These are phyloP conservation scores for Aspergillus conjunctus DNA, from an alignment of 495 filamentous ascomycete species.

Conservation along the genomic window DNA sequence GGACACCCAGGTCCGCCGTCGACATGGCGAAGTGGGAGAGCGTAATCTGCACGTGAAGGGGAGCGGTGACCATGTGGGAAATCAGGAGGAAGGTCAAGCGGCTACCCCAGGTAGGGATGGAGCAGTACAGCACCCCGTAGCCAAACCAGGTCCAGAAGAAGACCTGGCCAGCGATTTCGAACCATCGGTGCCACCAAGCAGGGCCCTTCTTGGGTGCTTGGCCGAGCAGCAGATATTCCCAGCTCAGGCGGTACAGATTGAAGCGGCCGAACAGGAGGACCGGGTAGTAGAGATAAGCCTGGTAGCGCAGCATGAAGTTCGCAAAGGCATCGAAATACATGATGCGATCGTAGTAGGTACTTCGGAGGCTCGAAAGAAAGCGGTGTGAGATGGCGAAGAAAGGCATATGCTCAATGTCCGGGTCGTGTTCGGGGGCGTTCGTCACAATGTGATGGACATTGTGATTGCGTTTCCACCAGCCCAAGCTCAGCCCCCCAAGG, in stretches of 20 bases:
- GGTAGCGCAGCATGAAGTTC: constrained; percentile 69
- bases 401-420: constrained; percentile 95
- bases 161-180: constrained; percentile 77
- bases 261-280: constrained; percentile 85
- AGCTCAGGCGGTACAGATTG: constrained; percentile 86
- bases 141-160: constrained; percentile 97
- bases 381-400: constrained; percentile 92
- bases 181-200: constrained; percentile 86
- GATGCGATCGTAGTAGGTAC: constrained; percentile 85
- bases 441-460: constrained; percentile 99
- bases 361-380: constrained; percentile 73
- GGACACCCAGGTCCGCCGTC: constrained; percentile 81
- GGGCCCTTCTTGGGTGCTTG: constrained; percentile 78
- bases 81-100: constrained; percentile 78
- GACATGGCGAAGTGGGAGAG: constrained; percentile 97
- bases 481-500: constrained; percentile 83
- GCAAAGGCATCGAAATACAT: constrained; percentile 84
- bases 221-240: constrained; percentile 75
- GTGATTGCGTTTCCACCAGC: constrained; percentile 98
- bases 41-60: constrained; percentile 93
- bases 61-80: constrained; percentile 84
- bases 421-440: constrained; percentile 95
- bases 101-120: constrained; percentile 68
- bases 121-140: constrained; percentile 77
- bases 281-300: constrained; percentile 86